phyloP scores from a whole-genome alignment of 148 eudicot genomes.

The Vaccinium myrtillus region DNA sequence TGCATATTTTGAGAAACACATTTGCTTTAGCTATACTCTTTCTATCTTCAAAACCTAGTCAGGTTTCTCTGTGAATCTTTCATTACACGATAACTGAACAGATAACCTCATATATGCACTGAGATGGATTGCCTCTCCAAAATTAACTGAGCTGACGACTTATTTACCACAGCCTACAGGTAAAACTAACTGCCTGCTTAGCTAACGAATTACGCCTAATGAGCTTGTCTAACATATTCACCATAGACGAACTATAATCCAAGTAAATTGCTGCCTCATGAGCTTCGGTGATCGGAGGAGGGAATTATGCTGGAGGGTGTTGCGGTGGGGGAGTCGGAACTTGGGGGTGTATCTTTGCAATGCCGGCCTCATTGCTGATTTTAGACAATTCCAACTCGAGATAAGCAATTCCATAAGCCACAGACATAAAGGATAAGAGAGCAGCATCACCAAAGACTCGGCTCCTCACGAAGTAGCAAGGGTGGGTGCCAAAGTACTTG shows the following conservation, averaged over 20 bases:
- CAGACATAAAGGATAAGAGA: constrained; percentile 59
- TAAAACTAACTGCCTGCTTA: too few relatives aligned
- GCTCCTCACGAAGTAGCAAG: constrained; percentile 75
- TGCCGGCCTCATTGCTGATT: constrained; percentile 35
- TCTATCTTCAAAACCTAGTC: too few relatives aligned
- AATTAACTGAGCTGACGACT: too few relatives aligned
- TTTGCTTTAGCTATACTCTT: too few relatives aligned
- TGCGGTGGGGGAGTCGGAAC: constrained; percentile 9
- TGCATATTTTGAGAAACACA: too few relatives aligned
- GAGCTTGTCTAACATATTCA: too few relatives aligned
- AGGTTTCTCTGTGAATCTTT: too few relatives aligned
- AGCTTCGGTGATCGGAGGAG: constrained; percentile 43
- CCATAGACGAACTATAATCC: constrained; percentile 1
- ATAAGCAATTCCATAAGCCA: constrained; percentile 56
- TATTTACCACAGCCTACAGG: too few relatives aligned
- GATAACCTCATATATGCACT: too few relatives aligned
- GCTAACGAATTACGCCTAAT: too few relatives aligned
- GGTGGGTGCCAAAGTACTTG: constrained; percentile 44
- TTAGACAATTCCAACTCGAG: constrained; percentile 52
- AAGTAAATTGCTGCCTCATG: constrained; percentile 72
- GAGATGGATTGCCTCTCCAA: too few relatives aligned
- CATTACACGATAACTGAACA: too few relatives aligned
- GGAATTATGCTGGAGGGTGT: constrained; percentile 10
- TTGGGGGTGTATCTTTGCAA: constrained; percentile 86
- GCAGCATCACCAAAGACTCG: constrained; percentile 84